Evolutionary conservation across 257 asterid genomes (phyloP).

Genomic region (Apocynum venetum): DNA sequence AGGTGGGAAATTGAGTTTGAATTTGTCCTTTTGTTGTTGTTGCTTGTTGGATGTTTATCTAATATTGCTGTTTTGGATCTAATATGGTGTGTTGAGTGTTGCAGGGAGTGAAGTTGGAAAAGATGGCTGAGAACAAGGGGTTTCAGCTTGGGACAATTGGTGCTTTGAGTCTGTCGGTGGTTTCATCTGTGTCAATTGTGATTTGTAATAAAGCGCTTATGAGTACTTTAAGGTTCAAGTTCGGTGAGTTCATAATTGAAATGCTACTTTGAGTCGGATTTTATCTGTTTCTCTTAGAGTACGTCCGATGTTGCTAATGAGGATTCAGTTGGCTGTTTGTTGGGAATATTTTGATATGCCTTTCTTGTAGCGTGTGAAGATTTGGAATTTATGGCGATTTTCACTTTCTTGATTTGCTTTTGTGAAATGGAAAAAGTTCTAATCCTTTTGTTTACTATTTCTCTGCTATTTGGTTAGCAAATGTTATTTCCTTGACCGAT

Average conservation of each 20-base stretch:
- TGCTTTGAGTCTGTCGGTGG: conserved; percentile 72
- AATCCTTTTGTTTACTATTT: background rate
- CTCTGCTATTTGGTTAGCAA: background rate
- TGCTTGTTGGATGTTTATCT: background rate
- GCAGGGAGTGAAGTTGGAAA: conserved; percentile 20
- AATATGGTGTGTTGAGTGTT: conserved; percentile 11
- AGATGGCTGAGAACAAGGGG: conserved; percentile 60
- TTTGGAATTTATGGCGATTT: background rate
- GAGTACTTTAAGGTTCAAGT: conserved; percentile 70
- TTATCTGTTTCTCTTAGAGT: background rate
- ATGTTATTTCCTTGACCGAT: background rate
- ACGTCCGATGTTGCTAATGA: background rate
- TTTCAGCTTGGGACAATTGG: conserved; percentile 77
- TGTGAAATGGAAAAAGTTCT: background rate
- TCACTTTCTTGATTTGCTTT: background rate
- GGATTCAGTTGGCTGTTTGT: conserved; percentile 2
- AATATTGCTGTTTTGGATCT: conserved; percentile 9
- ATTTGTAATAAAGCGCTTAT: conserved; percentile 84
- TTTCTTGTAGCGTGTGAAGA: background rate
- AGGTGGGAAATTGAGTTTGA: conserved; percentile 4
- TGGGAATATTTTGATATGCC: background rate
- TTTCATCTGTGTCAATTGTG: conserved; percentile 78
- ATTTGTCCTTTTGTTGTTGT: background rate
- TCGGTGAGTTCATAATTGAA: conserved; percentile 48
- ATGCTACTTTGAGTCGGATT: background rate